Evolutionary conservation across 495 filamentous ascomycete species (phyloP), one percentile per base, ranked within the genome.

Genomic region (Hamigera avellanea): DNA sequence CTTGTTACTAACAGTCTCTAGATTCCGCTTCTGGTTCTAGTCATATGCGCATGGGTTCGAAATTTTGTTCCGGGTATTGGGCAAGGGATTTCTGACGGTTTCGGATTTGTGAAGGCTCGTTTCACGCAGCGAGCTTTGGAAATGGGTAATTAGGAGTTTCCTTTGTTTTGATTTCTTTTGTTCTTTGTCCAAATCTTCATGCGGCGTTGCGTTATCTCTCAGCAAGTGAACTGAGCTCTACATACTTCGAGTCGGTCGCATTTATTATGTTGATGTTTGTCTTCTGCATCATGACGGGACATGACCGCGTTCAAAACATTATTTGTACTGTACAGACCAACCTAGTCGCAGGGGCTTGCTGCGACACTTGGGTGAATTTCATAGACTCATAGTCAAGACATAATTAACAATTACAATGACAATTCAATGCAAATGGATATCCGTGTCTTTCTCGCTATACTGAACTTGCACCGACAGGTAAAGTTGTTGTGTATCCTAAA

Each of bases 1-100:
- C 17, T 28, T 9, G 15, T 17, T 37, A 9, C 21, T 42, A 17
- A 38, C 21, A 9, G 19, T 14, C 30, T 36, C n/a, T 37, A 61
- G 57, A 59, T 57, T 41, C 46, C 49, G 40, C 59, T 76, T 42
- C 63, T 85, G 26, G 44, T 81, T 40, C 51, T 83, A 42, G 73
- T 82, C 41, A 59, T 83, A 25, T 62, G 70, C 9, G 69, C 75
- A 17, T 82, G 81, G 77, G 57, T 72, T 33, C 67, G 64, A 43
- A 80, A 69, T 50, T 70, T 70, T 39, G 66, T 73, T 10, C 76
- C 76, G 10, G 66, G 64, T 29, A 53, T 75, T 32, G 66, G 63
- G 60, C 59, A 59, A 43, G 60, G 53, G 33, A 52, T 68, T 35
- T 67, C 60, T 35, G 58, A 56, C 35, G 56, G 52, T 27, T 61